These are phyloP conservation scores for Colletotrichum phormii DNA, from an alignment of 2,329 filamentous ascomycete species.

Conservation along the genomic window DNA sequence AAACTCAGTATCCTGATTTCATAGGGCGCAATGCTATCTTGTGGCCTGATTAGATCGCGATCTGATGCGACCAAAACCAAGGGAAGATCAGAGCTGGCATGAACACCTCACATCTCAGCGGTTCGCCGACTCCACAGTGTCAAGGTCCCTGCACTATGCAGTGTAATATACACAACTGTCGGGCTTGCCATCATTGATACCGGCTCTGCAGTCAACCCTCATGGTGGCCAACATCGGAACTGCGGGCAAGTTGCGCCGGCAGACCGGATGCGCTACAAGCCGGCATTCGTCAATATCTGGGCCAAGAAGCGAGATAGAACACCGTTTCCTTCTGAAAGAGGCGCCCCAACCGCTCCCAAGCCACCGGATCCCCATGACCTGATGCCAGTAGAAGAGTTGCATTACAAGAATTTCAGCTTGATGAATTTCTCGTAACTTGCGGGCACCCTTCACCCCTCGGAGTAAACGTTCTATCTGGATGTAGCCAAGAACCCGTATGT, in stretches of 20 bases:
- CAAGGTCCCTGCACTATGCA: conserved; percentile 36
- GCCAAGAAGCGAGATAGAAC: conserved; percentile 33
- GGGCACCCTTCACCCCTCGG: not conserved
- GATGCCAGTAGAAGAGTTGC: conserved; percentile 12
- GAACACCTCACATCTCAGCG: conserved; percentile 32
- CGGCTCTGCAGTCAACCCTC: conserved; percentile 22
- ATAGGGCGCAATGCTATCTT: not conserved
- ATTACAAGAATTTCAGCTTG: not conserved
- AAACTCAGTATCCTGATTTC: not conserved
- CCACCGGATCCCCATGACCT: conserved; percentile 21
- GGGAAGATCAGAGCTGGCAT: conserved; percentile 17
- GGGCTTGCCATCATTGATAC: conserved; percentile 25
- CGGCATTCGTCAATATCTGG: conserved; percentile 31
- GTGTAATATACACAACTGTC: conserved; percentile 23
- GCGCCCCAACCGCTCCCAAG: conserved; percentile 27
- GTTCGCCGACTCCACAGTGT: conserved; percentile 17
- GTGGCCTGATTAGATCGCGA: conserved; percentile 25
- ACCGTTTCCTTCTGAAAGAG: conserved; percentile 18
- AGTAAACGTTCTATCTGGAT: not conserved
- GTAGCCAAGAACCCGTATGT: not conserved
- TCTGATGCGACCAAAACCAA: conserved; percentile 27
- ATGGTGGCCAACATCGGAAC: conserved; percentile 32
- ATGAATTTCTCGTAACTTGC: not conserved
- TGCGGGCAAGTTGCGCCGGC: conserved; percentile 35
- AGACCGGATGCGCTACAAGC: conserved; percentile 32